Percentiles rank a stretch among this genome's conserved stretches.
phyloP scores from a whole-genome alignment of 768 basidiomycete species.

The Dacryopinax spathularia region DNA sequence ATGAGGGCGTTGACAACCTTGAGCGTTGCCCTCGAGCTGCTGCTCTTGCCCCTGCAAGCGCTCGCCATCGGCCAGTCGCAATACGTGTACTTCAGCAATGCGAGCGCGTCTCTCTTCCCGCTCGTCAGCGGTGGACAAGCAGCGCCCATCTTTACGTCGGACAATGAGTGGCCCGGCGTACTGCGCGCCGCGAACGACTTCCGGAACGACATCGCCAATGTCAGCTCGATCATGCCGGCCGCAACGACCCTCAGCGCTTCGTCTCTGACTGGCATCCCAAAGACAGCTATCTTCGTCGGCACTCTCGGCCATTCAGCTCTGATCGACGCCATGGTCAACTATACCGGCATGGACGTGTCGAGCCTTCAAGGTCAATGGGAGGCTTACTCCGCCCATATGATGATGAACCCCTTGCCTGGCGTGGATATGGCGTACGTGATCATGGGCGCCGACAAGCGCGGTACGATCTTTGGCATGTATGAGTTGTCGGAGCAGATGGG shows the following conservation, averaged over 20 bases:
- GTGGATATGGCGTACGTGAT: conserved; percentile 50
- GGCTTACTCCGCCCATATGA: conserved; percentile 38
- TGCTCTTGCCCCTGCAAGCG: not conserved
- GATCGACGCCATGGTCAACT: conserved; percentile 38
- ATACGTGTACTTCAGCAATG: conserved; percentile 8
- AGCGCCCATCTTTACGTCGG: conserved; percentile 9
- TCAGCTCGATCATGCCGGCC: conserved; percentile 39
- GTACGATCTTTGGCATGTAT: conserved; percentile 51
- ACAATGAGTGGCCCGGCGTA: conserved; percentile 50
- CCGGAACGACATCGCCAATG: conserved; percentile 43
- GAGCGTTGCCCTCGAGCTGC: not conserved
- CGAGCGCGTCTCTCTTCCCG: conserved; percentile 8
- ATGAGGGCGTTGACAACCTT: not conserved
- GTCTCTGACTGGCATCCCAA: conserved; percentile 19
- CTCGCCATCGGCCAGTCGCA: conserved; percentile 10
- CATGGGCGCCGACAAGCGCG: conserved; percentile 53
- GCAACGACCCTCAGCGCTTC: conserved; percentile 39
- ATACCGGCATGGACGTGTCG: conserved; percentile 41
- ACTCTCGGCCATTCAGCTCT: conserved; percentile 45
- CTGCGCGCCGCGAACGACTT: conserved; percentile 48
- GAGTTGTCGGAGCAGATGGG: conserved; percentile 60
- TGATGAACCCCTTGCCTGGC: conserved; percentile 43
- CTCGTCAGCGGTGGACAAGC: conserved; percentile 6
- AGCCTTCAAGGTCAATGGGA: conserved; percentile 55
- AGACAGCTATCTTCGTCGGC: conserved; percentile 46